These are phyloP conservation scores for Handroanthus guayacan DNA, from an alignment of 257 asterid genomes.

Conservation along the genomic window DNA sequence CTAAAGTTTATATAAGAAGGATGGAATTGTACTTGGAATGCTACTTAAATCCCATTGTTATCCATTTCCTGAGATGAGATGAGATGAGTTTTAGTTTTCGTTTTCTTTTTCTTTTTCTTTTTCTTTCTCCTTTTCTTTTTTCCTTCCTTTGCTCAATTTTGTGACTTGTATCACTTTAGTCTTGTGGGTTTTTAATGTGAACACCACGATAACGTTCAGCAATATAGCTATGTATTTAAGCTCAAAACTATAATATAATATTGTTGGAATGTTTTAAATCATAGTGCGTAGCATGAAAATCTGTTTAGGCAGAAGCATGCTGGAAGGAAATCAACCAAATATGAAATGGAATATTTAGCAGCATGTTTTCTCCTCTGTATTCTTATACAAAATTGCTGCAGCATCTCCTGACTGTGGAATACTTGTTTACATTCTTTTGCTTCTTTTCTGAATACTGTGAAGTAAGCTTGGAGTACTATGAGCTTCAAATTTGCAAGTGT, in stretches of 20 bases:
- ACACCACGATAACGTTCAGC: slow-evolving; percentile 23
- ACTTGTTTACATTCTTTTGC: neutral
- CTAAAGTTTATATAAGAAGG: neutral
- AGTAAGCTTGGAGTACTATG: neutral
- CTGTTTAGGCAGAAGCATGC: neutral
- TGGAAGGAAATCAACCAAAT: slow-evolving; percentile 8
- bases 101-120: too few relatives aligned
- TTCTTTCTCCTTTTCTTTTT: too few relatives aligned
- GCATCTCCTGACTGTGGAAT: neutral
- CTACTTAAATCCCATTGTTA: neutral
- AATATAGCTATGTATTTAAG: slow-evolving; percentile 10
- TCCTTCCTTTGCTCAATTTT: neutral
- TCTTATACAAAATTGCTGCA: neutral
- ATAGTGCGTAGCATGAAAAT: neutral
- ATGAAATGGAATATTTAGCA: slow-evolving; percentile 25
- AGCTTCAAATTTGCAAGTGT: neutral
- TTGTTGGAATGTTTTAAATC: slow-evolving; percentile 12
- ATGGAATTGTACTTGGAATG: slow-evolving; percentile 20
- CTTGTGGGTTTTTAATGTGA: slow-evolving; percentile 28
- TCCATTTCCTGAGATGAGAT: neutral
- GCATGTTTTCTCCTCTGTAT: neutral
- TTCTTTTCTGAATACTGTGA: neutral
- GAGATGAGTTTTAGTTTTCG: too few relatives aligned
- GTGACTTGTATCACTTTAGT: slow-evolving; percentile 1
- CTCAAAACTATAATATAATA: slow-evolving; percentile 18